Evolutionary conservation across 2,329 filamentous ascomycete species (phyloP).

Genomic region (Colletotrichum limetticola): DNA sequence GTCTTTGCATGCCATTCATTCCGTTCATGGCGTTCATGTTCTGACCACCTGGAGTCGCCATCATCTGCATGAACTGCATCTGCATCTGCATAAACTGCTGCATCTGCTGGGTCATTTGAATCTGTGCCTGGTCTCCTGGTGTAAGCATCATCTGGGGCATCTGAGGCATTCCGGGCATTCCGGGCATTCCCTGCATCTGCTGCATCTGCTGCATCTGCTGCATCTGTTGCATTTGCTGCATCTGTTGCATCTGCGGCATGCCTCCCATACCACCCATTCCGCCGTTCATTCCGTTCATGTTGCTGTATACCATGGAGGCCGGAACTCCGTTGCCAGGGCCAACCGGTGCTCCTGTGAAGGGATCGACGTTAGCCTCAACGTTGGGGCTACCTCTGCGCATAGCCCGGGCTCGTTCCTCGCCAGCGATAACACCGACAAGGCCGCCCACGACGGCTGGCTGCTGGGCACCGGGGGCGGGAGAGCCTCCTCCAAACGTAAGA

Average conservation of each 20-base stretch:
- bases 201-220: constrained; percentile 14
- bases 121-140: constrained; percentile 76
- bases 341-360: constrained; percentile 51
- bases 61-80: constrained; percentile 94
- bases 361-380: constrained; percentile 59
- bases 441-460: constrained; percentile 70
- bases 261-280: constrained; percentile 42
- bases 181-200: constrained; percentile 26
- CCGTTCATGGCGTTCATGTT: constrained; percentile 36
- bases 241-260: constrained; percentile 39
- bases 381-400: constrained; percentile 83
- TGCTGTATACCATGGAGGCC: constrained; percentile 52
- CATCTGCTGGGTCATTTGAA: constrained; percentile 87
- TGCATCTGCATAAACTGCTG: constrained; percentile 92
- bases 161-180: constrained; percentile 16
- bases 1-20: constrained; percentile 41
- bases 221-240: constrained; percentile 37
- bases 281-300: constrained; percentile 39
- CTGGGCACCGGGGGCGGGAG: constrained; percentile 51
- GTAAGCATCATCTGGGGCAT: constrained; percentile 60
- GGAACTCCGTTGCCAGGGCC: constrained; percentile 63
- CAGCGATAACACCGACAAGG: constrained; percentile 88
- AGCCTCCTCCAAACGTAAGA: constrained; percentile 73
- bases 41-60: constrained; percentile 60
- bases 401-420: constrained; percentile 82